Evolutionary conservation across 345 rosid genomes (phyloP), one percentile per base, ranked within the genome.

Genomic region (Moringa oleifera): DNA sequence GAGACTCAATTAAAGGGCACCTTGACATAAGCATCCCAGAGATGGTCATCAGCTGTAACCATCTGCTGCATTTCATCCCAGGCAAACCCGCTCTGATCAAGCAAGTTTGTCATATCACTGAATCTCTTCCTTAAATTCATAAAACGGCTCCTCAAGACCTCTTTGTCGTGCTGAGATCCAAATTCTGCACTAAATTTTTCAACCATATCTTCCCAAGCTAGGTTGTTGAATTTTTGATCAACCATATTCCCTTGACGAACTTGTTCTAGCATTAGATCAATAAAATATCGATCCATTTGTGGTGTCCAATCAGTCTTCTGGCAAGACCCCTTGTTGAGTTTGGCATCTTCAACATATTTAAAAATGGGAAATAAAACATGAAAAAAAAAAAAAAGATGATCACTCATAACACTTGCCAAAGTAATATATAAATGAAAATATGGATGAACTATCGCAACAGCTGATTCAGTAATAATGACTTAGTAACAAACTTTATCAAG

Each of bases 281-380:
- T 81, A 62, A 81, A 71, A 70, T 28, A 77, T 36, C 80, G 76
- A 68, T 81, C 85, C 85, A 81, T 81, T 36, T 71, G 61, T 16
- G 75, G 80, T 45, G 72, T 63, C 85, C 85, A 81, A 60, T 78
- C 67, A 52, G 66, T 63, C 45, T 65, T 75, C 66, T 18, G n/a
- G 61, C 20, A 19, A 62, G 41, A 52, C 57, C 57, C 71, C 63
- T 75, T 60, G 59, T 51, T 52, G 53, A 45, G 36, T 57, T 66
- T 71, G 59, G 59, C 62, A 51, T 72, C 81, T 76, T 61, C 51
- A 68, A 68, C 56, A 66, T 54, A 55, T 68, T 66, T 53, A 57
- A 73, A 23, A 65, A 33, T 11, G 11, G 37, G 11, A 33, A 33
- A 33, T 4, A 21, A 33, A 20, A 49, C 1, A 41, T 41, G 58